These are phyloP conservation scores for Vitis hybrid DNA, from an alignment of 177 flowering plant genomes.

Conservation along the genomic window DNA sequence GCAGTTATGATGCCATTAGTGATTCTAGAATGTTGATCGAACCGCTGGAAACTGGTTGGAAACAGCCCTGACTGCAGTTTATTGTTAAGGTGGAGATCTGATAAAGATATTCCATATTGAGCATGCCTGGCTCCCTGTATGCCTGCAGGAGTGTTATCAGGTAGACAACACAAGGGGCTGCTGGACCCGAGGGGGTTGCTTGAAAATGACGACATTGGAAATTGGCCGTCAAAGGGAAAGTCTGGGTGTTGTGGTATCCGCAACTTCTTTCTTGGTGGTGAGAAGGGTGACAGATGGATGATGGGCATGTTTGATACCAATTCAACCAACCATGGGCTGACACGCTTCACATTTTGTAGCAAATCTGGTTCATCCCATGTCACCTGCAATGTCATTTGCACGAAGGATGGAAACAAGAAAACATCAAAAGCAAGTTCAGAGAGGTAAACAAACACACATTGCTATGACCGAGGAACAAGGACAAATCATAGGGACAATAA, in stretches of 20 bases:
- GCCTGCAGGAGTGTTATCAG: constrained; percentile 88
- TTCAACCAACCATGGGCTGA: constrained; percentile 95
- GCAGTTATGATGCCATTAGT: constrained; percentile 25
- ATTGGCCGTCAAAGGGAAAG: constrained; percentile 60
- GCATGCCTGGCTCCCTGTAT: constrained; percentile 99
- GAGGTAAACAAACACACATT: background rate
- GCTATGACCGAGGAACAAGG: background rate
- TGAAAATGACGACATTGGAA: constrained; percentile 56
- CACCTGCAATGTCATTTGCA: constrained; percentile 46
- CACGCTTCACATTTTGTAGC: constrained; percentile 87
- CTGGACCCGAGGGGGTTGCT: constrained; percentile 71
- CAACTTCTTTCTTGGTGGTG: constrained; percentile 79
- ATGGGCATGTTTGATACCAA: constrained; percentile 78
- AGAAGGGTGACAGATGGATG: constrained; percentile 73
- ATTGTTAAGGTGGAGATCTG: constrained; percentile 69
- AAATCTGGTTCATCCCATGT: constrained; percentile 97
- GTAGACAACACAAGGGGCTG: constrained; percentile 68
- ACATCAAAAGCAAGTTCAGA: background rate
- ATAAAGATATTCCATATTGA: constrained; percentile 73
- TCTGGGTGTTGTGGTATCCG: constrained; percentile 63
- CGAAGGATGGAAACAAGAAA: background rate
- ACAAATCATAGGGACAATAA: background rate
- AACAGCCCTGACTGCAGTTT: constrained; percentile 68
- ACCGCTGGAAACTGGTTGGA: constrained; percentile 43
- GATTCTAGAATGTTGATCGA: constrained; percentile 38